Evolutionary conservation across 306 rosid species (phyloP).

Genomic region (Sicyos edulis): DNA sequence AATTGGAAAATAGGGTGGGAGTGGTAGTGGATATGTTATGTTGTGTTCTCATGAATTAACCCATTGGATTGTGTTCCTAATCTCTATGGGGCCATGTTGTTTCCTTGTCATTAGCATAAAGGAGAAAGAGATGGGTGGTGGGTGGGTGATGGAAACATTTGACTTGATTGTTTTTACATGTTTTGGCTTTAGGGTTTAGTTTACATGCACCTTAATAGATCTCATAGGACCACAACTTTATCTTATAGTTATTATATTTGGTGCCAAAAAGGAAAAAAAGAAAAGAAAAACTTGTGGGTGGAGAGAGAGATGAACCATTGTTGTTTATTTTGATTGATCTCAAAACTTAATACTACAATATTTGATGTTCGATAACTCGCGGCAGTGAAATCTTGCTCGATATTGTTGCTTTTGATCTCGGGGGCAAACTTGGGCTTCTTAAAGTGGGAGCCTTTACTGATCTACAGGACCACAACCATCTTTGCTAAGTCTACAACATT

Average conservation of each 20-base stretch:
- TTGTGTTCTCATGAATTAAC: constrained; percentile 10
- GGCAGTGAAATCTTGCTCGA: too few relatives aligned
- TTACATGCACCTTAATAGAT: not conserved
- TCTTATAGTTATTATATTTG: not conserved
- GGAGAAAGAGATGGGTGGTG: constrained; percentile 33
- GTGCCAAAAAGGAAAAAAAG: not conserved
- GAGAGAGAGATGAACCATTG: not conserved
- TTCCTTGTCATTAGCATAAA: constrained; percentile 45
- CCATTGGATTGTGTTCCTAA: constrained; percentile 20
- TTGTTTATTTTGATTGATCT: not conserved
- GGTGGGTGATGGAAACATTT: constrained; percentile 13
- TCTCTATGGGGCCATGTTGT: constrained; percentile 34
- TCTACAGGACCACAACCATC: too few relatives aligned
- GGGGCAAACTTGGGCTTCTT: too few relatives aligned
- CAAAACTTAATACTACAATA: not conserved
- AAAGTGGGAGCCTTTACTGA: too few relatives aligned
- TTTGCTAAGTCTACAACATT: too few relatives aligned
- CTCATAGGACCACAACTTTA: constrained; percentile 5
- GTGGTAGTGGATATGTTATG: constrained; percentile 17
- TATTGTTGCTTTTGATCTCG: too few relatives aligned
- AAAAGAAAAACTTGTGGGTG: not conserved
- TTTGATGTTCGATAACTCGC: too few relatives aligned
- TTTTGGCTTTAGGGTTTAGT: not conserved
- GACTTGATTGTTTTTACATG: constrained; percentile 26
- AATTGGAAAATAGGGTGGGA: constrained; percentile 21